Conservation (phyloP, 495 filamentous ascomycete species). For the Hypoxylon fragiforme region DNA sequence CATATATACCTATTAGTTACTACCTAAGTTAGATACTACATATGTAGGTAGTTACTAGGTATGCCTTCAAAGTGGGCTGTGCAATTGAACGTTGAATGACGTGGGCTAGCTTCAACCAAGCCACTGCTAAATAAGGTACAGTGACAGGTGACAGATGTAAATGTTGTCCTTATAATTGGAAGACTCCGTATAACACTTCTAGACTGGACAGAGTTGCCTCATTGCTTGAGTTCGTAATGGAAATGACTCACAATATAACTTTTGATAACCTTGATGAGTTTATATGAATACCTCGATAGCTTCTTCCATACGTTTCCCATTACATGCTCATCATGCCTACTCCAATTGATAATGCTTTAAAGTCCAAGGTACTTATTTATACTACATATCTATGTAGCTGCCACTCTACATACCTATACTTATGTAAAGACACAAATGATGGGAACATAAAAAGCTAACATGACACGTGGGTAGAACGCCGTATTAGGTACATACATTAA, state of each 20-base stretch:
- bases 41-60: background rate
- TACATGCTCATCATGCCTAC: slow-evolving; percentile 63
- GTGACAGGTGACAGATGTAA: too few species aligned
- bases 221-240: slow-evolving; percentile 4
- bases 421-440: slow-evolving; percentile 34
- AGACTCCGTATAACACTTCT: too few species aligned
- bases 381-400: too few species aligned
- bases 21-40: background rate
- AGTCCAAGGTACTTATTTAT: slow-evolving; percentile 64
- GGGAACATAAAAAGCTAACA: too few species aligned
- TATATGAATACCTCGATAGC: background rate
- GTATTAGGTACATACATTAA: slow-evolving; percentile 35
- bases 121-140: too few species aligned
- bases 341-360: slow-evolving; percentile 74
- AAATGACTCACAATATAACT: slow-evolving; percentile 16
- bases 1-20: background rate
- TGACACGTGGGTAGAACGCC: slow-evolving; percentile 25
- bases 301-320: background rate
- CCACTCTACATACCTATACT: too few species aligned
- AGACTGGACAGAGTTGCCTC: slow-evolving; percentile 32
- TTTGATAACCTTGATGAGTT: background rate
- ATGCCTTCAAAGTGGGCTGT: too few species aligned
- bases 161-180: too few species aligned
- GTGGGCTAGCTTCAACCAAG: slow-evolving; percentile 27
- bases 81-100: slow-evolving; percentile 19